Evolutionary conservation across 371 early-diverging fungal species (phyloP), one percentile per base, ranked within the genome.

Genomic region (Haplosporangium sp.): DNA sequence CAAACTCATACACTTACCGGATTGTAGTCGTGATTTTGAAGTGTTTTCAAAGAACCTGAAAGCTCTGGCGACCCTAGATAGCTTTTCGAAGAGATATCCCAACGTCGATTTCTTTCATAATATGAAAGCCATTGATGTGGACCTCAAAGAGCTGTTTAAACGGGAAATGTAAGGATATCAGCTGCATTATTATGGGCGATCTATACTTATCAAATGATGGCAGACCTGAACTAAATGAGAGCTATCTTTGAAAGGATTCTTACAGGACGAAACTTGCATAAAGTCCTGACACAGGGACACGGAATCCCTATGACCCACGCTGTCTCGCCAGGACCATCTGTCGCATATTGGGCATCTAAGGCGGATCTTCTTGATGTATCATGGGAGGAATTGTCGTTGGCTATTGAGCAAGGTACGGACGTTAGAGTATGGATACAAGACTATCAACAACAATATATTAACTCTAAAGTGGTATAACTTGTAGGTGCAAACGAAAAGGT

Each of bases 341-440:
- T 90, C 20, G 79, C 85, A 2, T 90, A 88, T 61, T 90, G 88
- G 89, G 84, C 86, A n/a, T 79, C 83, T 34, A 85, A 85, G 53
- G 61, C 65, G 0, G 69, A 72, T 0, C 65, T 85, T 2, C 60
- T 77, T 8, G 77, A 71, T 11, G 83, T 71, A 2, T 71, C 86
- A 48, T 90, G 90, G 90, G 82, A 77, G 3, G 57, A 69, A 8
- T 79, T 85, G 5, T 65, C 76, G 8, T 48, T 63, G 47, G 62
- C 75, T 13, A 72, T 84, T 52, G 85, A 83, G 48, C 84, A 84
- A 77, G 85, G 86, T 86, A 83, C 11, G 13, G 42, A 4, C 58
- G n/a, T 44, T 34, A 38, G 3, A 42, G 27, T 27, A 27, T 27
- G 4, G 15, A 56, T 2, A 9, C 34, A 42, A 8, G 15, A 55